phyloP scores from a whole-genome alignment of 1,284 basidiomycete genomes.

The Prillingera fragicola region DNA sequence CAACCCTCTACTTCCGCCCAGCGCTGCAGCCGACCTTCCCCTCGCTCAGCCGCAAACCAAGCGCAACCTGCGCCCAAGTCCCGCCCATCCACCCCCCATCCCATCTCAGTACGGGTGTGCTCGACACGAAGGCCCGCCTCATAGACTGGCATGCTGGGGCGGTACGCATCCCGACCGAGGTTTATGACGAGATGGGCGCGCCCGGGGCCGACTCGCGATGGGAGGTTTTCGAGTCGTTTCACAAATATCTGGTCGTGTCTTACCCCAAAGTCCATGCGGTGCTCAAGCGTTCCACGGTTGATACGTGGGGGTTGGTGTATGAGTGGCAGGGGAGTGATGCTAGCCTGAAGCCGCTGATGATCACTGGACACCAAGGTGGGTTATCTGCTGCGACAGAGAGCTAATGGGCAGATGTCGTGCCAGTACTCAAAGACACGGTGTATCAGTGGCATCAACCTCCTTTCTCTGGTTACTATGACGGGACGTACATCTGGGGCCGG shows the following conservation, averaged over 20 bases:
- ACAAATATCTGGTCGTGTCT: constrained; percentile 8
- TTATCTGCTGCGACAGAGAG: background rate
- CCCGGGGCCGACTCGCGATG: constrained; percentile 1
- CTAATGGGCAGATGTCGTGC: constrained; percentile 27
- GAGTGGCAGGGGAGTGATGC: constrained; percentile 1
- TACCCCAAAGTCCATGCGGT: constrained; percentile 46
- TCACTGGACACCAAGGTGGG: constrained; percentile 50
- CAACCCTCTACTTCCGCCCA: too few relatives aligned
- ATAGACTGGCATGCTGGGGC: constrained; percentile 14
- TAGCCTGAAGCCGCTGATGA: background rate
- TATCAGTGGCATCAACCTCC: constrained; percentile 51
- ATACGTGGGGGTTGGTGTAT: constrained; percentile 55
- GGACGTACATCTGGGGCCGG: constrained; percentile 19
- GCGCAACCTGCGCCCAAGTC: too few relatives aligned
- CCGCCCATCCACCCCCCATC: too few relatives aligned
- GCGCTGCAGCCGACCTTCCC: too few relatives aligned
- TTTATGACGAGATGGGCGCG: constrained; percentile 3
- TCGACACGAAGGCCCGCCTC: too few relatives aligned
- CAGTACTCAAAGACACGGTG: constrained; percentile 55
- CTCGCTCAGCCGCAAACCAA: too few relatives aligned
- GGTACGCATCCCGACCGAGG: constrained; percentile 27
- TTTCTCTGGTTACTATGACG: constrained; percentile 2
- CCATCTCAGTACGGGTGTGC: too few relatives aligned
- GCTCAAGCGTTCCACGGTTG: constrained; percentile 55
- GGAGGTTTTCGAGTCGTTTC: background rate